phyloP scores from a whole-genome alignment of 768 basidiomycete species.

The Grammothele lineata region DNA sequence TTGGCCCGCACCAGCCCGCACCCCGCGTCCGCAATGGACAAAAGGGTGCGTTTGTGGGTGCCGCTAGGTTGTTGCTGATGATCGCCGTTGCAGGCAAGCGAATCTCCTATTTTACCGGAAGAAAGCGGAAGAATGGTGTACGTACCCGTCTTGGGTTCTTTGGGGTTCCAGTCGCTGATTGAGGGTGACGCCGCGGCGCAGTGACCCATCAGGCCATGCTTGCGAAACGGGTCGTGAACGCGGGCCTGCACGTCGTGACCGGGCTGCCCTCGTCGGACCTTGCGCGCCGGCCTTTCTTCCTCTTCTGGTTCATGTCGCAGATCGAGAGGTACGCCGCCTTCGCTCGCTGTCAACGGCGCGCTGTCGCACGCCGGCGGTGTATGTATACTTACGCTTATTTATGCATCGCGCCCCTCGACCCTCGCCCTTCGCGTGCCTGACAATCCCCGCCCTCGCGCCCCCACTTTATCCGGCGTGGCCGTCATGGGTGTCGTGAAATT shows the following conservation, averaged over 20 bases:
- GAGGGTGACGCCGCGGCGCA: slow-evolving; percentile 20
- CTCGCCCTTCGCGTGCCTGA: neutral
- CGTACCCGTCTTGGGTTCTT: slow-evolving; percentile 8
- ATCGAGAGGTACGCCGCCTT: slow-evolving; percentile 44
- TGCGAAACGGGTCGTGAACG: slow-evolving; percentile 51
- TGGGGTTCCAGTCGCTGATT: no score
- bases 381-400: no score
- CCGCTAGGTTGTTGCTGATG: slow-evolving; percentile 3
- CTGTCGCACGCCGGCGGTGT: no score
- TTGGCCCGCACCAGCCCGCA: neutral
- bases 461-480: no score
- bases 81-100: slow-evolving; percentile 39
- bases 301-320: slow-evolving; percentile 76
- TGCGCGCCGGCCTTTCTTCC: slow-evolving; percentile 58
- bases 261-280: slow-evolving; percentile 44
- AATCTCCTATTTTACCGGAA: slow-evolving; percentile 22
- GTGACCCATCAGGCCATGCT: slow-evolving; percentile 60
- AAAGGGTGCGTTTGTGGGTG: neutral
- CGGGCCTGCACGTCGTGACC: slow-evolving; percentile 55
- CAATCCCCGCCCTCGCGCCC: no score
- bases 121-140: slow-evolving; percentile 30
- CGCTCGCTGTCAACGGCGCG: neutral
- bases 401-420: neutral
- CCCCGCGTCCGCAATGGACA: neutral
- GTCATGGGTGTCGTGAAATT: no score